A percentile compares a stretch with the other conserved stretches of the same genome.
Conservation (phyloP, 768 basidiomycete species). For the Pulveroboletus ravenelii region DNA sequence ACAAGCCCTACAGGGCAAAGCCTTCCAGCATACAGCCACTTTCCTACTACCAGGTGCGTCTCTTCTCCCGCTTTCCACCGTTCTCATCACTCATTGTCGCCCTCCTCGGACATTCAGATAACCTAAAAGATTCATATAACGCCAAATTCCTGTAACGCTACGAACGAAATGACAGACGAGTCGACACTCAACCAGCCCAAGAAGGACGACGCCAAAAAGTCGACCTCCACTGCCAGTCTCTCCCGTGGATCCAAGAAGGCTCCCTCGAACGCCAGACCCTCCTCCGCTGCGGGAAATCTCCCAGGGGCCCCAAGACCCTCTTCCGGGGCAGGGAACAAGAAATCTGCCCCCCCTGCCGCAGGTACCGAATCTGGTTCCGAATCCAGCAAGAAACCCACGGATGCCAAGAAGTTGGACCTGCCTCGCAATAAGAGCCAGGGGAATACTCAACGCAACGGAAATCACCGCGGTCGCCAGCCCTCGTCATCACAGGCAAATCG, state of each 20-base stretch:
- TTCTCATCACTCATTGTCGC: slow-evolving; percentile 17
- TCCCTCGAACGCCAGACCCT: slow-evolving; percentile 40
- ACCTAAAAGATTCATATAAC: slow-evolving; percentile 39
- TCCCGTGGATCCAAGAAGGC: slow-evolving; percentile 58
- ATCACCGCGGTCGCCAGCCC: slow-evolving; percentile 53
- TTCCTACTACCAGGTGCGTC: slow-evolving; percentile 46
- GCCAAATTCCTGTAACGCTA: slow-evolving; percentile 44
- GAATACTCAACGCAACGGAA: slow-evolving; percentile 42
- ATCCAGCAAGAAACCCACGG: slow-evolving; percentile 56
- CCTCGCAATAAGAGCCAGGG: slow-evolving; percentile 52
- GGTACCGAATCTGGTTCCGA: slow-evolving; percentile 69
- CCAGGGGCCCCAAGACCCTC: slow-evolving; percentile 53
- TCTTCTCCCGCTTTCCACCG: slow-evolving; percentile 3
- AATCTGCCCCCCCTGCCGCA: slow-evolving; percentile 33
- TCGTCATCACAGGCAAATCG: slow-evolving; percentile 58
- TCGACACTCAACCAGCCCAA: slow-evolving; percentile 45
- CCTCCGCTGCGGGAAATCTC: slow-evolving; percentile 38
- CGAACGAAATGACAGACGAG: slow-evolving; percentile 89
- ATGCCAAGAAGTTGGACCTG: slow-evolving; percentile 46
- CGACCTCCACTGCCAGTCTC: slow-evolving; percentile 39
- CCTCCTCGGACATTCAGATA: slow-evolving; percentile 40
- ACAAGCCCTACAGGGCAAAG: slow-evolving; percentile 90
- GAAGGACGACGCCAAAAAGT: slow-evolving; percentile 71
- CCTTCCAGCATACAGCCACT: slow-evolving; percentile 44
- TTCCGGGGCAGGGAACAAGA: slow-evolving; percentile 67